Evolutionary conservation across 192 early-diverging fungal genomes (phyloP), one percentile per base, ranked within the genome.

Genomic region (Coemansia sp.): DNA sequence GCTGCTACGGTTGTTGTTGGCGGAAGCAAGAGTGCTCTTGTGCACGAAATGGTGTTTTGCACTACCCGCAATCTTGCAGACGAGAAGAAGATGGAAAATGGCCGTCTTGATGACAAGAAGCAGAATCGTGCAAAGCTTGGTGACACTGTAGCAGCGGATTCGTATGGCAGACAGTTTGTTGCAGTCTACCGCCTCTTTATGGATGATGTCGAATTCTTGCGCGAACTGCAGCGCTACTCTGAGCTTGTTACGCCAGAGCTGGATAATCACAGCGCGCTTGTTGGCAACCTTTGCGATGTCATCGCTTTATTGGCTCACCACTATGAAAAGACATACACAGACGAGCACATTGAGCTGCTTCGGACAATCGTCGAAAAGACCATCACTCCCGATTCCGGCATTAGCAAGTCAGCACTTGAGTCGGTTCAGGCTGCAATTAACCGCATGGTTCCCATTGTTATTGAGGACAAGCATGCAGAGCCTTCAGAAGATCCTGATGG

Each of bases 1-100:
- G 32, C 32, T 32, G 32, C 32, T 49, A 1, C 47, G 16, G 8
- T 66, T 56, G 86, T 80, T 59, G 66, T 73, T 57, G 87, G 61
- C 42, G 84, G 84, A 56, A 78, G 78, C 65, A 69, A 70, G 18
- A 85, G 78, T 37, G 86, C 87, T 3, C 70, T 90, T 11, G 84
- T 90, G 36, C 87, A 89, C 52, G 89, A 92, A 65, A 69, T 91
- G 61, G 55, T 92, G 12, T 85, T 87, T 51, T 54, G 75, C 63
- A 87, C 82, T 0, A 64, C 82, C 2, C 18, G 13, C 9, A 22
- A 22, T 16, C 8, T 59, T 59, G 57, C 36, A 2, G 40, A 16
- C 37, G 57, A 59, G 8, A 47, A 11, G 11, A 67, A 65, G 8
- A 16, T 60, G 8, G 48, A 26, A 45, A 32, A 42, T 36, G 40